Base-by-base conservation (phyloP, 768 basidiomycete species). In the Macrocybe gigantea region DNA sequence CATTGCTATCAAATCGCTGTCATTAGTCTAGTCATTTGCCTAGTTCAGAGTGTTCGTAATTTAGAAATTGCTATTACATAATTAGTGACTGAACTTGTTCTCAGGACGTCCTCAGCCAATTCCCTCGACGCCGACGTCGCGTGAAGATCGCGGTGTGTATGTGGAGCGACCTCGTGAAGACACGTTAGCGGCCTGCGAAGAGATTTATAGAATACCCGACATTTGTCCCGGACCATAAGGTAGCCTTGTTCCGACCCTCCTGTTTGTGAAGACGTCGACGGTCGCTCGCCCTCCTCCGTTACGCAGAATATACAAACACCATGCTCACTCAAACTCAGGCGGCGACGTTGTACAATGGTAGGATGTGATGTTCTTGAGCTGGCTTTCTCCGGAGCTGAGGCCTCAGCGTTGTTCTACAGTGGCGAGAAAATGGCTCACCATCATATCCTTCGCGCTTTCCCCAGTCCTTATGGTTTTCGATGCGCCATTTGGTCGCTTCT, bases 261-360 rank as follows among this genome's bases (percentile, higher is more conserved):
- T n/a, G n/a, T 32, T 45, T 7, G 45, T 69, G 67, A 69, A 69
- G 56, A 58, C 58, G 22, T 22, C 22, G 22, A 22, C 22, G 22
- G 22, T 22, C 22, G 22, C 22, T 22, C 22, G 22, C 22, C 22
- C 22, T 22, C 22, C 22, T 22, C 22, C 22, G 22, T 22, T 22
- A 22, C 22, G 4, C 22, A 4, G 22, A 22, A 22, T 22, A 22
- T 4, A 22, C 22, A 22, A 4, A 22, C 22, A 4, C 22, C 22
- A 22, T 22, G 22, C 22, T 22, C 22, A 22, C 22, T 22, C 22
- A 22, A 22, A 22, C 22, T 22, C 22, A 22, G 22, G 41, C 41
- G 32, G 41, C 22, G 12, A 5, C 32, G n/a, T 11, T 44, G 29
- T 44, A 44, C 29, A 44, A 44, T 32, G 42, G 42, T 44, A 33